phyloP scores from a whole-genome alignment of 257 asterid genomes.

The Solanum sejunctum region DNA sequence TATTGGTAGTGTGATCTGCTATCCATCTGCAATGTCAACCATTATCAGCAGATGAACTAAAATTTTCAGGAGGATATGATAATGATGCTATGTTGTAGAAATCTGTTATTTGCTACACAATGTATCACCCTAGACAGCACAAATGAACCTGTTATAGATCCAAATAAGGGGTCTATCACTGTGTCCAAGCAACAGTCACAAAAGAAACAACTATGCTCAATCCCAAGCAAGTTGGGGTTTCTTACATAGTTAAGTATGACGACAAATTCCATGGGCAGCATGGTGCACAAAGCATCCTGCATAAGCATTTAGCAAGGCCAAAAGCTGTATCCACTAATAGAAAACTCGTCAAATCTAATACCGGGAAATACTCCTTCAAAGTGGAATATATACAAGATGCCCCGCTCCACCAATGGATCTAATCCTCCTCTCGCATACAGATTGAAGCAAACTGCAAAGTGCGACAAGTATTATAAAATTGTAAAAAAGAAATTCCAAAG shows the following conservation, averaged over 20 bases:
- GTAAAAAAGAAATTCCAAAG: neutral
- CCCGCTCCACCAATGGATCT: neutral
- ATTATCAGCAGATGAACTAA: neutral
- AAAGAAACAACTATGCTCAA: neutral
- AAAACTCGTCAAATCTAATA: neutral
- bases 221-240: neutral
- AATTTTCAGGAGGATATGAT: neutral
- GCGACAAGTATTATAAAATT: neutral
- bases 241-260: neutral
- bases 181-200: neutral
- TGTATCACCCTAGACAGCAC: neutral
- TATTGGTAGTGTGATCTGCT: neutral
- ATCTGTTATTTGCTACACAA: neutral
- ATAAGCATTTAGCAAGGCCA: neutral
- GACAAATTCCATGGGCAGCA: neutral
- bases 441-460: neutral
- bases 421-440: neutral
- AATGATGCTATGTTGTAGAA: neutral
- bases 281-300: no score
- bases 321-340: neutral
- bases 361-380: neutral
- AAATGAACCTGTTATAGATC: neutral
- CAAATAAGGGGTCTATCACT: neutral
- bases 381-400: neutral
- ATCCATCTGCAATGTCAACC: neutral